A percentile compares a stretch with the other conserved stretches of the same genome.
phyloP scores from a whole-genome alignment of 306 rosid species.

The Castanospermum australe region DNA sequence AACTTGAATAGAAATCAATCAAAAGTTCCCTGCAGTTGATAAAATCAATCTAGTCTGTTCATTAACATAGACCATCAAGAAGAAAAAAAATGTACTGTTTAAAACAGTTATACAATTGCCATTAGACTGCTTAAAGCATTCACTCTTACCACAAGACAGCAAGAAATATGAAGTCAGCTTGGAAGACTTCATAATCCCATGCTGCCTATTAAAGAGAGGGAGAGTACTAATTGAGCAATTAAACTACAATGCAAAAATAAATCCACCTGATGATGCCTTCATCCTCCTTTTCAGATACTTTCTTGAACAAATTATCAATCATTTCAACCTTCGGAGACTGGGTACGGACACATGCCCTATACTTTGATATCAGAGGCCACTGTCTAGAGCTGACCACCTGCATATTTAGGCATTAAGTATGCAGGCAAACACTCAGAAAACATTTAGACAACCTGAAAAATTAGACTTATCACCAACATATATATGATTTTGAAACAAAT shows the following conservation, averaged over 20 bases:
- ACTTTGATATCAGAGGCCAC: slow-evolving; percentile 91
- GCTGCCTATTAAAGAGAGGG: background rate
- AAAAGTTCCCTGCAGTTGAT: slow-evolving; percentile 69
- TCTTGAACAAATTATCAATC: slow-evolving; percentile 82
- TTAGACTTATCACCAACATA: background rate
- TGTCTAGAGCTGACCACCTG: slow-evolving; percentile 90
- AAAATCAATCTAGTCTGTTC: background rate
- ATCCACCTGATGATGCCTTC: slow-evolving; percentile 84
- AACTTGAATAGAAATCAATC: slow-evolving; percentile 72
- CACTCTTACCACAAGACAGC: background rate
- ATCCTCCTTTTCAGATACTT: slow-evolving; percentile 60
- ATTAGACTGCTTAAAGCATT: background rate
- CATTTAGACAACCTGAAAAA: background rate
- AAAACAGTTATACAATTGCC: background rate
- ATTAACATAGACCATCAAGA: background rate
- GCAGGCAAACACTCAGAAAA: background rate
- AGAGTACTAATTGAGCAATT: background rate
- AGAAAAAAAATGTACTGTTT: background rate
- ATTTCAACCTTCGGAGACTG: slow-evolving; percentile 87
- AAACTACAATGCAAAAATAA: background rate
- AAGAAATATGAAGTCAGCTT: too few relatives aligned
- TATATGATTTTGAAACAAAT: background rate
- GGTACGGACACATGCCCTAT: slow-evolving; percentile 82
- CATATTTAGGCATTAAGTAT: background rate
- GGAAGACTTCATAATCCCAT: background rate